Conservation (phyloP, 305 asterid genomes). For the Fraxinus paxiana region DNA sequence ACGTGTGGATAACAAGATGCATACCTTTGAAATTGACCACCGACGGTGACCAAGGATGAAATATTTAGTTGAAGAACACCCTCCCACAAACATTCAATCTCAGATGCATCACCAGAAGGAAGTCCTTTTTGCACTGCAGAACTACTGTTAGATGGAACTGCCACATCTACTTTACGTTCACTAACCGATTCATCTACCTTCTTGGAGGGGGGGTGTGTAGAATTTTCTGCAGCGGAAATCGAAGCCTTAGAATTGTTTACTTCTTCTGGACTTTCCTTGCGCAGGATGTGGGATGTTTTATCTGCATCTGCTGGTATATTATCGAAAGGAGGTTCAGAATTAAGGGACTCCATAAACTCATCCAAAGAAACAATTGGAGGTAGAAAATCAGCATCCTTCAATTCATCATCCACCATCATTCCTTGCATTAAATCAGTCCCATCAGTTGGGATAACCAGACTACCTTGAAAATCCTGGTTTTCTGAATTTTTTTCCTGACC, state of each 20-base stretch:
- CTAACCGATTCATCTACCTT: slow-evolving; percentile 32
- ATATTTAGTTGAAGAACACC: slow-evolving; percentile 67
- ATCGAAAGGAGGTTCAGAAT: slow-evolving; percentile 89
- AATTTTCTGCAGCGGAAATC: slow-evolving; percentile 38
- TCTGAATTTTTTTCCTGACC: slow-evolving; percentile 42
- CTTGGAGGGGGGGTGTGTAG: slow-evolving; percentile 34
- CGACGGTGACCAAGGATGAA: slow-evolving; percentile 54
- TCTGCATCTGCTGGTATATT: slow-evolving; percentile 49
- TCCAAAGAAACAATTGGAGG: slow-evolving; percentile 92
- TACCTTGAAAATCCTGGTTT: slow-evolving; percentile 51
- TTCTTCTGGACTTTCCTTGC: slow-evolving; percentile 38
- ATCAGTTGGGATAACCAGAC: slow-evolving; percentile 75
- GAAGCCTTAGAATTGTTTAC: slow-evolving; percentile 26
- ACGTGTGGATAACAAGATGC: slow-evolving; percentile 9
- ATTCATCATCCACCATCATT: slow-evolving; percentile 87
- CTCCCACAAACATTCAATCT: slow-evolving; percentile 58
- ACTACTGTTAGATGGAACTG: slow-evolving; percentile 25
- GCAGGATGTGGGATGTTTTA: slow-evolving; percentile 28
- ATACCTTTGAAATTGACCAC: slow-evolving; percentile 70
- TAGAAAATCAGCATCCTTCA: slow-evolving; percentile 75
- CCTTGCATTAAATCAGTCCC: slow-evolving; percentile 95
- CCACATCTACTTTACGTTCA: slow-evolving; percentile 27
- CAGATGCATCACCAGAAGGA: slow-evolving; percentile 26
- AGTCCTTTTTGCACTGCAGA: slow-evolving; percentile 32
- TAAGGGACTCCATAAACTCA: slow-evolving; percentile 94